Evolutionary conservation across 2,329 filamentous ascomycete genomes (phyloP).

Genomic region (Incumbomyces lentus): DNA sequence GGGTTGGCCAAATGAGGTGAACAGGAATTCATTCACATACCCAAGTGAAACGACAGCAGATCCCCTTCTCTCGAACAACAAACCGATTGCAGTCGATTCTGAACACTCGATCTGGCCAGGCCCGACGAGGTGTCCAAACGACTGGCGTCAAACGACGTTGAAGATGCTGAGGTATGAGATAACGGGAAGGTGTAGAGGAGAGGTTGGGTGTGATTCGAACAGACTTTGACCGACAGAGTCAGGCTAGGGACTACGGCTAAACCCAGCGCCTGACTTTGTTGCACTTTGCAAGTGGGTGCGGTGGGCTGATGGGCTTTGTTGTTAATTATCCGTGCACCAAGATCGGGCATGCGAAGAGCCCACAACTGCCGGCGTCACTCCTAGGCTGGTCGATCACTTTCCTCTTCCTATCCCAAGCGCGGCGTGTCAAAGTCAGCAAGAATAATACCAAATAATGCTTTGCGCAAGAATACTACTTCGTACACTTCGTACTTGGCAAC

Average conservation of each 20-base stretch:
- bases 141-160: background rate
- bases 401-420: no score
- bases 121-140: conserved; percentile 7
- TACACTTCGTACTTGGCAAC: no score
- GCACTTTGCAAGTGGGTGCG: no score
- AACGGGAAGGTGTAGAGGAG: conserved; percentile 7
- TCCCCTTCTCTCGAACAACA: background rate
- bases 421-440: no score
- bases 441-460: no score
- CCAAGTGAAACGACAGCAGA: background rate
- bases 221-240: background rate
- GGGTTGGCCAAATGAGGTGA: background rate
- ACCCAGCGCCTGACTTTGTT: no score
- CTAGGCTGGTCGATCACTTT: no score
- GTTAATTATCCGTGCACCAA: background rate
- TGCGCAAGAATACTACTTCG: no score
- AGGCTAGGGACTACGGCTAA: background rate
- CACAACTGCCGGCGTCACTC: background rate
- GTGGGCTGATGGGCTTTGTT: no score
- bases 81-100: conserved; percentile 6
- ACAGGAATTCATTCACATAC: background rate
- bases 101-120: conserved; percentile 5
- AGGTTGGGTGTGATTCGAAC: conserved; percentile 4
- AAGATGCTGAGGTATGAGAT: conserved; percentile 5
- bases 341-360: conserved; percentile 1